Evolutionary conservation across 768 basidiomycete genomes (phyloP).

Genomic region (Gloeopeniophorella convolvens): DNA sequence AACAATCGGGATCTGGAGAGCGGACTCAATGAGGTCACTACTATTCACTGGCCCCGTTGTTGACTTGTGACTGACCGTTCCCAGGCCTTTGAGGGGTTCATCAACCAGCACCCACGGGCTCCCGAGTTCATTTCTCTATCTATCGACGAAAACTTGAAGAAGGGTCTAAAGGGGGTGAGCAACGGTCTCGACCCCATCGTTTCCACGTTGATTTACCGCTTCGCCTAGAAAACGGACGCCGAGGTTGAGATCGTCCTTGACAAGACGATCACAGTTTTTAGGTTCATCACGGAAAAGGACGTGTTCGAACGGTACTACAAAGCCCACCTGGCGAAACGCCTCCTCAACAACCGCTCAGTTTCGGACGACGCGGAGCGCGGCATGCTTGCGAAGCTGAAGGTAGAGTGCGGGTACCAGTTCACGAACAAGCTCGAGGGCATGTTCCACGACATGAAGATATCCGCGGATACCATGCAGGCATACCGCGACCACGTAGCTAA

Average conservation of each 20-base stretch:
- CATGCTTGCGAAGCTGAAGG: conserved; percentile 95
- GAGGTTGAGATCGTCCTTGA: conserved; percentile 89
- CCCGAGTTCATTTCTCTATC: conserved; percentile 95
- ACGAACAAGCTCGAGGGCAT: conserved; percentile 98
- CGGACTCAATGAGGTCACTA: conserved; percentile 69
- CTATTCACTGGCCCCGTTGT: background rate
- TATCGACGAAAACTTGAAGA: conserved; percentile 93
- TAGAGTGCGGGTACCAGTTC: conserved; percentile 94
- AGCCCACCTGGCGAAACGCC: conserved; percentile 86
- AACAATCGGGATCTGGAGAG: conserved; percentile 74
- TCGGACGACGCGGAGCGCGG: conserved; percentile 97
- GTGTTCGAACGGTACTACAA: conserved; percentile 99
- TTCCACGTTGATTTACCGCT: conserved; percentile 2
- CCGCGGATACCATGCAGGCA: conserved; percentile 69
- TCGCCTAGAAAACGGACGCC: conserved; percentile 78
- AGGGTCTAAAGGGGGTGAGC: conserved; percentile 89
- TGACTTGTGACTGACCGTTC: background rate
- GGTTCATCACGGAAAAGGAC: conserved; percentile 92
- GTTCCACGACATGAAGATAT: conserved; percentile 96
- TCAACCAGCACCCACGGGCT: conserved; percentile 81
- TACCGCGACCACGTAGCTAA: conserved; percentile 60
- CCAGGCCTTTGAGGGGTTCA: conserved; percentile 88
- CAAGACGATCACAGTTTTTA: conserved; percentile 94
- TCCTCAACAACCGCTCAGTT: conserved; percentile 79
- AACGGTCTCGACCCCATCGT: background rate